These are phyloP conservation scores for Candida pseudoviswanathii DNA, from an alignment of 1,139 yeast genomes.

Conservation along the genomic window DNA sequence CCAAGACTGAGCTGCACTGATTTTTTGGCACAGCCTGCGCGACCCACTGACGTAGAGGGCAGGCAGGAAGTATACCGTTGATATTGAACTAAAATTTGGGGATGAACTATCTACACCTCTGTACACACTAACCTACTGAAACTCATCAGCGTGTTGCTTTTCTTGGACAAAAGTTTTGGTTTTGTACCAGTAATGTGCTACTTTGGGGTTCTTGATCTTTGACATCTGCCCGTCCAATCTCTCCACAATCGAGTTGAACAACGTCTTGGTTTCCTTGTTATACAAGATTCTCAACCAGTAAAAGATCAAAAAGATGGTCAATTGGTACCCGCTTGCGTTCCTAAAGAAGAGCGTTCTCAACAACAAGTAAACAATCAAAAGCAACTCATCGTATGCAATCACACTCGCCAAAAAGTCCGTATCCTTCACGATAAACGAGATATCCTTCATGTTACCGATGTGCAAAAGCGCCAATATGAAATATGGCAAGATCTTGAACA, in stretches of 20 bases:
- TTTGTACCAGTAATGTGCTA: slow-evolving; percentile 45
- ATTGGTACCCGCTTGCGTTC: slow-evolving; percentile 69
- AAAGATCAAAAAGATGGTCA: slow-evolving; percentile 56
- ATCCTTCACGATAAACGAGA: slow-evolving; percentile 42
- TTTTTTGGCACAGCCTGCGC: neutral
- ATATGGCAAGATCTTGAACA: slow-evolving; percentile 67
- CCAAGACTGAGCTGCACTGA: too few relatives aligned
- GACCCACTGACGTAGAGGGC: neutral
- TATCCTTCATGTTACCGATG: slow-evolving; percentile 41
- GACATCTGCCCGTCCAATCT: slow-evolving; percentile 46
- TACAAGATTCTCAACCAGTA: slow-evolving; percentile 71
- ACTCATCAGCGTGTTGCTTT: slow-evolving; percentile 23
- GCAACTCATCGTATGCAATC: slow-evolving; percentile 63
- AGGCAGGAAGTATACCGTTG: neutral
- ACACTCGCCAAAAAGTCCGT: slow-evolving; percentile 45
- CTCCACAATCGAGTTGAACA: slow-evolving; percentile 42
- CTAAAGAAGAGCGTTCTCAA: slow-evolving; percentile 64
- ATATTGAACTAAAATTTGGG: too few relatives aligned
- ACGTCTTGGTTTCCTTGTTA: slow-evolving; percentile 50
- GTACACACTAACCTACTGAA: neutral
- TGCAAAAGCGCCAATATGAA: slow-evolving; percentile 60
- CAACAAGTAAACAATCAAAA: slow-evolving; percentile 52
- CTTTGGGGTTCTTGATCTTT: slow-evolving; percentile 47
- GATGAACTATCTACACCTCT: neutral
- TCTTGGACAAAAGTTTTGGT: slow-evolving; percentile 41